phyloP scores from a whole-genome alignment of 1,284 basidiomycete genomes.

The Coniophora puteana region DNA sequence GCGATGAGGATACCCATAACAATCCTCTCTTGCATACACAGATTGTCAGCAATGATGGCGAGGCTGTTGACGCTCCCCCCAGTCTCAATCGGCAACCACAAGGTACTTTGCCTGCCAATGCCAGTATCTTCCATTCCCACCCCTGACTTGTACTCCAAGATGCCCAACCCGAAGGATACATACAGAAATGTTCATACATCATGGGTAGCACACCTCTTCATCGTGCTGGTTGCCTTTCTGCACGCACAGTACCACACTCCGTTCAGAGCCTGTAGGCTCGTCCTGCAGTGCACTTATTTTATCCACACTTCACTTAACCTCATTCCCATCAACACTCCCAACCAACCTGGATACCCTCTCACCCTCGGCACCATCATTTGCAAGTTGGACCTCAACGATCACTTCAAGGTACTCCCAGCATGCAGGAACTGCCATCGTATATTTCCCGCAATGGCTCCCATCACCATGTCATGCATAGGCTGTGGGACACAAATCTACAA shows the following conservation, averaged over 20 bases:
- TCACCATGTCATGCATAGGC: not conserved
- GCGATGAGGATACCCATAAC: too few relatives aligned
- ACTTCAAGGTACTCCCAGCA: slow-evolving; percentile 17
- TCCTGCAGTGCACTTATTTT: slow-evolving; percentile 12
- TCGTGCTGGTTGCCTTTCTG: slow-evolving; percentile 19
- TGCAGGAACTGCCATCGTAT: slow-evolving; percentile 17
- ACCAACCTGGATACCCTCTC: slow-evolving; percentile 15
- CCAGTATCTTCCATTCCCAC: too few relatives aligned
- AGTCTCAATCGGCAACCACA: too few relatives aligned
- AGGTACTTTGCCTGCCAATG: too few relatives aligned
- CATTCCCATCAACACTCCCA: slow-evolving; percentile 9
- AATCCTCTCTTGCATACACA: too few relatives aligned
- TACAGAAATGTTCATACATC: too few relatives aligned
- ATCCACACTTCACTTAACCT: slow-evolving; percentile 19
- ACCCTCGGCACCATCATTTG: slow-evolving; percentile 19
- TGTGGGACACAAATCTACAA: slow-evolving; percentile 1
- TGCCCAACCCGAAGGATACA: too few relatives aligned
- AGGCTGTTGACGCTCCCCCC: too few relatives aligned
- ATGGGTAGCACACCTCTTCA: slow-evolving; percentile 12
- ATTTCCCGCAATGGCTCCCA: slow-evolving; percentile 4
- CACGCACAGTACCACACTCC: slow-evolving; percentile 22
- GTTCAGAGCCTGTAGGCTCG: slow-evolving; percentile 17
- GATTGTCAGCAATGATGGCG: too few relatives aligned
- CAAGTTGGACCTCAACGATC: slow-evolving; percentile 18
- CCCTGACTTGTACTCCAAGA: too few relatives aligned